A percentile compares a stretch with the other conserved stretches of the same genome.
Conservation (phyloP, 129 eudicot species). For the Pseudognaphalium luteoalbum region DNA sequence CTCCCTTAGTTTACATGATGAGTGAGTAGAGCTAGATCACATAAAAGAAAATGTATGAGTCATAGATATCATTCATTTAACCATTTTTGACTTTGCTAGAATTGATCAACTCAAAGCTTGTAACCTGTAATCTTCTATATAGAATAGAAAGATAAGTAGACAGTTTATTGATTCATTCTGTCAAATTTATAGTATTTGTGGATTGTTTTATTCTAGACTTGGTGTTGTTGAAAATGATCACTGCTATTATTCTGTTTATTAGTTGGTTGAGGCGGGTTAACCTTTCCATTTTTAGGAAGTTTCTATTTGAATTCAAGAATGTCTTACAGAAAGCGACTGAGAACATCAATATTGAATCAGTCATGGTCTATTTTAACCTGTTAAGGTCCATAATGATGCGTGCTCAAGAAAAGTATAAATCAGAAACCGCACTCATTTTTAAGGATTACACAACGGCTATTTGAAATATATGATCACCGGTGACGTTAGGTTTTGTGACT, state of each 20-base stretch:
- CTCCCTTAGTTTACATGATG: constrained; percentile 34
- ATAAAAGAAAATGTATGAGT: constrained; percentile 29
- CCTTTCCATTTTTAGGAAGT: not conserved
- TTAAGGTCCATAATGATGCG: not conserved
- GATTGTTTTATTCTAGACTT: not conserved
- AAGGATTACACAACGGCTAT: no score
- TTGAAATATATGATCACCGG: no score
- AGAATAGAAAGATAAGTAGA: constrained; percentile 24
- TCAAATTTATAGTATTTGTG: not conserved
- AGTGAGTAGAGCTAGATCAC: constrained; percentile 40
- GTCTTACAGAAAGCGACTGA: not conserved
- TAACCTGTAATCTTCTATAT: constrained; percentile 33
- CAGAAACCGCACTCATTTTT: no score
- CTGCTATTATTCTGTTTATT: not conserved
- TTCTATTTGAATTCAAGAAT: not conserved
- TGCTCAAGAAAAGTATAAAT: no score
- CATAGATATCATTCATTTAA: constrained; percentile 42
- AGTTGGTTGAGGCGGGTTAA: not conserved
- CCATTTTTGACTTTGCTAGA: constrained; percentile 35
- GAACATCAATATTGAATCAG: not conserved
- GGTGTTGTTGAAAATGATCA: not conserved
- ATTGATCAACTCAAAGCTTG: constrained; percentile 35
- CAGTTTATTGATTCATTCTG: not conserved
- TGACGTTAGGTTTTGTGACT: no score
- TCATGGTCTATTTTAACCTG: not conserved